Evolutionary conservation across 2,329 filamentous ascomycete genomes (phyloP), one percentile per base, ranked within the genome.

Genomic region (Colletotrichum sp.): DNA sequence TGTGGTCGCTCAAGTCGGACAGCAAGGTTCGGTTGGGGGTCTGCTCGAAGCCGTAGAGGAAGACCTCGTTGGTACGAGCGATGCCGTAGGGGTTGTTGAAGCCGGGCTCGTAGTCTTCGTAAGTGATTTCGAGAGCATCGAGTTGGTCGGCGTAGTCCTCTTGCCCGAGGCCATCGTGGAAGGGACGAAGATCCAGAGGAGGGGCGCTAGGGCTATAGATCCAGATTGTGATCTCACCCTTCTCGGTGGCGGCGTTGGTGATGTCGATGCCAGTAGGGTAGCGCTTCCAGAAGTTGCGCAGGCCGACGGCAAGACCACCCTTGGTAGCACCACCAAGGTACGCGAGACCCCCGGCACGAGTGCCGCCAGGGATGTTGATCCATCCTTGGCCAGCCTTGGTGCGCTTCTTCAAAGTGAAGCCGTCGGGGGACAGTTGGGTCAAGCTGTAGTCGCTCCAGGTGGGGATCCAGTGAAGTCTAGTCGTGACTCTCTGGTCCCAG

Each of bases 201-300:
- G 86, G 85, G 0, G 90, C 90, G 1, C 85, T 83, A 3, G 91
- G 91, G 67, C 88, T 90, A 77, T 93, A 93, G 0, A 93, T 81
- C 91, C 91, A 93, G 1, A 92, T 74, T 0, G 91, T 93, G 13
- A 93, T 84, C 6, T 86, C 84, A 1, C 90, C 90, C 3, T 81
- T 79, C 61, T 91, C 88, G 0, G 85, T 84, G 0, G 86, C 86
- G 0, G 90, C 88, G 67, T 90, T 86, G 0, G 85, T 82, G 13
- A 93, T 86, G 61, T 93, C 91, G 6, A 93, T 81, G 5, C 89
- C 87, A 0, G 90, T 91, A 0, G 92, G 92, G 77, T 91, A 92
- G 18, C 89, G 86, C 83, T 93, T 90, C 92, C 92, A 93, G 80
- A 93, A 93, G 78, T 93, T 88, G 4, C 89, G 87, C 63, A 92